Conservation (phyloP, 805 yeast species). For the Candida oleophila region DNA sequence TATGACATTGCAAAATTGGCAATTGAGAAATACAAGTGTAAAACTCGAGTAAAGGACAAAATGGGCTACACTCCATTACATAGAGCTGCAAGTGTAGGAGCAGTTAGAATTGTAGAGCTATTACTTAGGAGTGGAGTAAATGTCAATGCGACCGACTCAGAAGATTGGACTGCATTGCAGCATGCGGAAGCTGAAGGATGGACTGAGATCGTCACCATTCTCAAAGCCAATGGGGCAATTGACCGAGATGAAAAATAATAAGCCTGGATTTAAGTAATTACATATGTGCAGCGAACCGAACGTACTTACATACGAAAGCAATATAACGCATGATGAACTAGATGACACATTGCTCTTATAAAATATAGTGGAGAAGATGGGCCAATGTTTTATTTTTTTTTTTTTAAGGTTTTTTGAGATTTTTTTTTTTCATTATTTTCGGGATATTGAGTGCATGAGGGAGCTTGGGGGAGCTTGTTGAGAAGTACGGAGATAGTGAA, state of each 20-base stretch:
- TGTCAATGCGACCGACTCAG: slow-evolving; percentile 63
- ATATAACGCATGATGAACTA: no score
- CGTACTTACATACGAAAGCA: no score
- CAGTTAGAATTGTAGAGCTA: slow-evolving; percentile 51
- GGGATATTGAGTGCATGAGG: background rate
- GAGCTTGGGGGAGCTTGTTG: background rate
- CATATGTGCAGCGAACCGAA: background rate
- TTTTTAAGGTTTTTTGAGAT: no score
- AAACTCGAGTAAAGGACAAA: slow-evolving; percentile 65
- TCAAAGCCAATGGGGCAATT: background rate
- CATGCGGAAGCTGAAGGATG: slow-evolving; percentile 35
- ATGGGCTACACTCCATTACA: slow-evolving; percentile 68
- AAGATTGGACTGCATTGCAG: slow-evolving; percentile 85
- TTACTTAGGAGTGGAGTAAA: slow-evolving; percentile 57
- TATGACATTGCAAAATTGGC: slow-evolving; percentile 51
- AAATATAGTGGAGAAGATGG: no score
- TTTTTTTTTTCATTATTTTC: background rate
- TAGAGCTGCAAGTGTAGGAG: slow-evolving; percentile 81
- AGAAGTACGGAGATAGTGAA: background rate
- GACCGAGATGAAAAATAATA: background rate
- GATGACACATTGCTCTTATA: no score
- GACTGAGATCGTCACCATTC: slow-evolving; percentile 1
- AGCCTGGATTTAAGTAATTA: background rate
- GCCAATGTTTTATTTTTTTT: no score
- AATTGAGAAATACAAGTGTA: slow-evolving; percentile 54